phyloP scores from a whole-genome alignment of 1,139 yeast genomes.

The Yamadazyma conglobata region DNA sequence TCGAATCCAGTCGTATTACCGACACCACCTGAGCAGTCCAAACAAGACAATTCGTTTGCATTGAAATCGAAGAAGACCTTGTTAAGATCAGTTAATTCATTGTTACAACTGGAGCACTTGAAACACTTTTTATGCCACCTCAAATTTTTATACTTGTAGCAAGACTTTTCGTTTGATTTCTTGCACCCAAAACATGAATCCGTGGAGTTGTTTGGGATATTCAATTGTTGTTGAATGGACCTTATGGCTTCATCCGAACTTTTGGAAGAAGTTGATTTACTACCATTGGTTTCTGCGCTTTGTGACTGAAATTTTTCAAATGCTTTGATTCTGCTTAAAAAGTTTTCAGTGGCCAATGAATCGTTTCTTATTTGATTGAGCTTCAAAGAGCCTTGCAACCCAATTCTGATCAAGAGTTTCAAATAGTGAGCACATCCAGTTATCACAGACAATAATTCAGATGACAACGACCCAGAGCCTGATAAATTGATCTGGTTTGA shows the following conservation, averaged over 20 bases:
- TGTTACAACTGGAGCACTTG: constrained; percentile 53
- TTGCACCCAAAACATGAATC: constrained; percentile 74
- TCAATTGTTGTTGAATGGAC: constrained; percentile 33
- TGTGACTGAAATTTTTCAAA: constrained; percentile 18
- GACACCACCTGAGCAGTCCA: constrained; percentile 48
- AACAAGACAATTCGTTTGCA: constrained; percentile 43
- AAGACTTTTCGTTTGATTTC: constrained; percentile 77
- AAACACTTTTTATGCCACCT: constrained; percentile 87
- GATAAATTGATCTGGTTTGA: constrained; percentile 43
- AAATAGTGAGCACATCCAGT: constrained; percentile 93
- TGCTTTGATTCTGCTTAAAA: constrained; percentile 41
- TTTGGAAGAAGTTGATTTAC: constrained; percentile 15
- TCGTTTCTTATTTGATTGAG: constrained; percentile 58
- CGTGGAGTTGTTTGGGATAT: constrained; percentile 60
- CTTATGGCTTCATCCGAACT: constrained; percentile 11
- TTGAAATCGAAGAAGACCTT: constrained; percentile 24
- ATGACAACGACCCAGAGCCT: constrained; percentile 65
- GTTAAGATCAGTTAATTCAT: constrained; percentile 31
- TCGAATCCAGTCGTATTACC: constrained; percentile 53
- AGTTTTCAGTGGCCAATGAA: constrained; percentile 60
- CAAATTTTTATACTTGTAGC: constrained; percentile 58
- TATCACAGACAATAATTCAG: constrained; percentile 68
- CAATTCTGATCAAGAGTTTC: constrained; percentile 77
- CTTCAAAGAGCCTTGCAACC: constrained; percentile 70
- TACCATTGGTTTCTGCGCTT: constrained; percentile 26